Percentiles rank a stretch among this genome's conserved stretches.
phyloP scores from a whole-genome alignment of 345 rosid genomes.

The Eutrema yunnanense region DNA sequence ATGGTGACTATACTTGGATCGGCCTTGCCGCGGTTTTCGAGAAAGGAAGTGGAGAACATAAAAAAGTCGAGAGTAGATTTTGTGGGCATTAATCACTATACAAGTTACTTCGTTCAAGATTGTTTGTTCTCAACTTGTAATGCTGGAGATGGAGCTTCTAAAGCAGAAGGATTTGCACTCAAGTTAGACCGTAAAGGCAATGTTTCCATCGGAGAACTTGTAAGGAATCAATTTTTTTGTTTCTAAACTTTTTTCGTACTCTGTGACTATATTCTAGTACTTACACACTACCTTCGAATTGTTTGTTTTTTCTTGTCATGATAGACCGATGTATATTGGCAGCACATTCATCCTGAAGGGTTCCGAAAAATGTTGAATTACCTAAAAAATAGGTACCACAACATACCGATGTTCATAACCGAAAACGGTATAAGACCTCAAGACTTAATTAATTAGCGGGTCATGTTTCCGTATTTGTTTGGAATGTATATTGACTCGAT shows the following conservation, averaged over 20 bases:
- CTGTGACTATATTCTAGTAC: background rate
- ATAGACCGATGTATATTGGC: conserved; percentile 60
- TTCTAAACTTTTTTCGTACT: background rate
- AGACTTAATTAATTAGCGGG: background rate
- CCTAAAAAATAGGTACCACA: conserved; percentile 44
- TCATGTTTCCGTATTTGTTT: background rate
- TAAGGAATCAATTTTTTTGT: conserved; percentile 14
- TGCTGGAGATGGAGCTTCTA: conserved; percentile 43
- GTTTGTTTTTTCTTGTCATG: background rate
- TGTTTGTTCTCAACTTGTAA: conserved; percentile 48
- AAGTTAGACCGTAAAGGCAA: conserved; percentile 34
- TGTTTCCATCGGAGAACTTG: conserved; percentile 46
- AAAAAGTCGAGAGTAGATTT: conserved; percentile 42
- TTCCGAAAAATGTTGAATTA: conserved; percentile 42
- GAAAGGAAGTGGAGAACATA: conserved; percentile 32
- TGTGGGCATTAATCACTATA: conserved; percentile 64
- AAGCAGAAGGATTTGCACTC: conserved; percentile 40
- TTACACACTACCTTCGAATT: background rate
- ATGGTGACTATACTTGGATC: conserved; percentile 49
- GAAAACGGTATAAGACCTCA: conserved; percentile 49
- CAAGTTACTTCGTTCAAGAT: conserved; percentile 48
- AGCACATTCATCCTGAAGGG: conserved; percentile 41
- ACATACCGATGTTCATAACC: conserved; percentile 52
- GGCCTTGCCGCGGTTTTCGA: conserved; percentile 45
- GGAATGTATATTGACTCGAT: background rate